Base-by-base conservation (phyloP, 2,329 filamentous ascomycete genomes). In the Fusarium sp. region DNA sequence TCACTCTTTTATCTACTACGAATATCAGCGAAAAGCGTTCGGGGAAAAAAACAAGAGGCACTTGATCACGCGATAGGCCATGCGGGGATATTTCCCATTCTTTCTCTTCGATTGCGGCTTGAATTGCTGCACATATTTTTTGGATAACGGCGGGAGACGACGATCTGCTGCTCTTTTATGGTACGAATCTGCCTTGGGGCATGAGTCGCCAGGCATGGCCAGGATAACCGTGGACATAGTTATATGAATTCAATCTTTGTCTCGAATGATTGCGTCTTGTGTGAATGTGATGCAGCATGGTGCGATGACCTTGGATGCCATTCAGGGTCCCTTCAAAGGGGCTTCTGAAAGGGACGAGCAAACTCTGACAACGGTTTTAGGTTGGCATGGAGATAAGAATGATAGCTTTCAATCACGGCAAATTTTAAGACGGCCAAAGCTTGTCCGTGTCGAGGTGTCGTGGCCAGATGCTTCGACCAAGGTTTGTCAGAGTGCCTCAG, bases 101-200 rank as follows among this genome's bases (percentile, higher is more conserved):
- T 34, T 64, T 63, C 43, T 66, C 61, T 73, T 72, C 65, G 39
- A 31, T 52, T 20, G 48, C 49, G 46, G 63, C 60, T 57, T 58
- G 24, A 24, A 50, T 44, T 42, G 68, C 61, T 67, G 49, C 40
- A 40, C 24, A 36, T 20, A 33, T 45, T 72, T 57, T 57, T 46
- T 67, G 67, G 45, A 72, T 74, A 75, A 69, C 52, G 73, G 71
- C 43, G 46, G 59, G 43, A 39, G 64, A 68, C 43, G 28, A 22
- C 43, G 6, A 46, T 72, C 68, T 62, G 46, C 65, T 66, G 73
- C 72, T 69, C 48, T 63, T 67, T 59, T 46, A 46, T 39, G 33
- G 56, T 24, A 51, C 63, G 60, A 72, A 22, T 63, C 58, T 72
- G 58, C 61, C 55, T 15, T 54, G 49, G 34, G 44, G 56, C 39